Evolutionary conservation across 2,329 filamentous ascomycete species (phyloP).

Genomic region (Trichoderma sp.): DNA sequence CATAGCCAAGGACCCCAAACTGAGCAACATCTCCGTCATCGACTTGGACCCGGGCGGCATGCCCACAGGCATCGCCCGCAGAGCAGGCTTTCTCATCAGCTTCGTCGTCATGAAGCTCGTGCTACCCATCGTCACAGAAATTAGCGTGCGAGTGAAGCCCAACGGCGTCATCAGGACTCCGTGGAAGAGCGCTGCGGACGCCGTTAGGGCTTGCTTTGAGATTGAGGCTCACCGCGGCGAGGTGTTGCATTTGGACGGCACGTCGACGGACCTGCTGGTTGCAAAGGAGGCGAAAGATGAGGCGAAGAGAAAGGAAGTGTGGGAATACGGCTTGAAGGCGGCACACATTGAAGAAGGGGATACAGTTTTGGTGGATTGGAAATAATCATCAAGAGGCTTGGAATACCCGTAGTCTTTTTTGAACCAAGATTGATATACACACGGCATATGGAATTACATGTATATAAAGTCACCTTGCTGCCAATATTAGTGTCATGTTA

Average conservation of each 20-base stretch:
- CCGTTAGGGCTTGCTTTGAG: constrained; percentile 33
- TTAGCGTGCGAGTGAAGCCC: constrained; percentile 27
- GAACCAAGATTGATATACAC: not conserved
- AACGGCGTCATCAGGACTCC: constrained; percentile 32
- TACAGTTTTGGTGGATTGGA: constrained; percentile 30
- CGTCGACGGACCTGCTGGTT: constrained; percentile 27
- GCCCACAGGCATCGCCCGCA: constrained; percentile 31
- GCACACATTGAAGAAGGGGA: constrained; percentile 28
- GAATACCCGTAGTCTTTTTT: not conserved
- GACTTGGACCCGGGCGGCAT: constrained; percentile 41
- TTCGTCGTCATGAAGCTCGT: constrained; percentile 27
- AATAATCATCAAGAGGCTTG: constrained; percentile 18
- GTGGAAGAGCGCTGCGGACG: constrained; percentile 35
- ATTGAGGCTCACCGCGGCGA: constrained; percentile 28
- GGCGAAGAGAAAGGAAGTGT: constrained; percentile 31
- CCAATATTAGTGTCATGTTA: not conserved
- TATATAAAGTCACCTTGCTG: not conserved
- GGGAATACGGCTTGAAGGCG: constrained; percentile 31
- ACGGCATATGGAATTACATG: not conserved
- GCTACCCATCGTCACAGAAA: constrained; percentile 26
- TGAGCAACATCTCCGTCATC: constrained; percentile 36
- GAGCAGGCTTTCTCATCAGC: constrained; percentile 26
- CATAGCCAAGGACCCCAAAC: constrained; percentile 33
- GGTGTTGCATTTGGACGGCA: constrained; percentile 36
- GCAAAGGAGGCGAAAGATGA: constrained; percentile 32